These are phyloP conservation scores for Quercus dentata DNA, from an alignment of 306 rosid species.

Conservation along the genomic window DNA sequence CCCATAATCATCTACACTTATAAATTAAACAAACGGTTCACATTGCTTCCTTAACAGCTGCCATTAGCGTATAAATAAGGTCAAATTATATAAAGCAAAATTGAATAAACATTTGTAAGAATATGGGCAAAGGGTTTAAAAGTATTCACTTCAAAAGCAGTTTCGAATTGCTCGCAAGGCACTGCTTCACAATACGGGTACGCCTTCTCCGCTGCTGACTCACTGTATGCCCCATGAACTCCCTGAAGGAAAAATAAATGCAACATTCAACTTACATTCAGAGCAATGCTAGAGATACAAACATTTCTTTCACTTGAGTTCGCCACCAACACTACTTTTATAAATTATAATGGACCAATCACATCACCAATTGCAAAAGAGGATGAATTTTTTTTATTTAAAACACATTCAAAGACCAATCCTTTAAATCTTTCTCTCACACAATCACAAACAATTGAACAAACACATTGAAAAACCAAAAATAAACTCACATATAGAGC, in stretches of 20 bases:
- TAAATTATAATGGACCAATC: no score
- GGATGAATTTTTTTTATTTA: no score
- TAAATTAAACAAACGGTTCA: not conserved
- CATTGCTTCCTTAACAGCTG: not conserved
- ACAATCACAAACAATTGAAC: not conserved
- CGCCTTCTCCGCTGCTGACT: constrained; percentile 87
- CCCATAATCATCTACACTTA: no score
- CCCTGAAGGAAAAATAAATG: constrained; percentile 48
- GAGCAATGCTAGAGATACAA: not conserved
- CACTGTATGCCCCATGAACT: constrained; percentile 89
- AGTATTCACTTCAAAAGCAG: constrained; percentile 71
- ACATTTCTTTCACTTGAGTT: not conserved
- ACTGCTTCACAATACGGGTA: constrained; percentile 95
- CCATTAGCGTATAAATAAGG: not conserved
- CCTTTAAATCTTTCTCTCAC: no score
- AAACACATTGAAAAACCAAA: not conserved
- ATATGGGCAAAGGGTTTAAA: not conserved
- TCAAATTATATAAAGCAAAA: not conserved
- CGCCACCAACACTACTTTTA: not conserved
- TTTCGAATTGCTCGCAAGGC: constrained; percentile 91
- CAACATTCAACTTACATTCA: constrained; percentile 3
- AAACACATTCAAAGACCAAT: not conserved
- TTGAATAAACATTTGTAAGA: not conserved
- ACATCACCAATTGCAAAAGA: no score
- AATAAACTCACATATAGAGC: not conserved